phyloP scores from a whole-genome alignment of 768 basidiomycete species.

The Leccinum disarticulatum region DNA sequence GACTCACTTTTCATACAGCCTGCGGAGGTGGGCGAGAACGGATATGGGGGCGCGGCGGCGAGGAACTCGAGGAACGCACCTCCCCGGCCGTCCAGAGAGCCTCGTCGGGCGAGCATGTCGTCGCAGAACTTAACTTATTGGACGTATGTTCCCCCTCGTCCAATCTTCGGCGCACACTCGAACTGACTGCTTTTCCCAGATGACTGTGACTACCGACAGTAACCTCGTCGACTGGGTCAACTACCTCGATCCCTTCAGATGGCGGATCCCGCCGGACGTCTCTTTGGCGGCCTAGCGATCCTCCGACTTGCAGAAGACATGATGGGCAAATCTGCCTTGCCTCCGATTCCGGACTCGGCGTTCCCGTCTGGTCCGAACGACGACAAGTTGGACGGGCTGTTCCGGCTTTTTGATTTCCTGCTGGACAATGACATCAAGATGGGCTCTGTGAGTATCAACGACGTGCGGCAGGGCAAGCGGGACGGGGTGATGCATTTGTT shows the following conservation, averaged over 20 bases:
- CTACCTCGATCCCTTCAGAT: slow-evolving; percentile 66
- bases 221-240: slow-evolving; percentile 90
- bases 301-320: slow-evolving; percentile 85
- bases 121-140: slow-evolving; percentile 25
- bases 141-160: slow-evolving; percentile 9
- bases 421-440: slow-evolving; percentile 91
- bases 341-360: slow-evolving; percentile 74
- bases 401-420: slow-evolving; percentile 88
- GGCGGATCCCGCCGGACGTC: slow-evolving; percentile 39
- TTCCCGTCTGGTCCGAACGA: slow-evolving; percentile 70
- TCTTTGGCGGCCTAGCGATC: slow-evolving; percentile 72
- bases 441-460: slow-evolving; percentile 91
- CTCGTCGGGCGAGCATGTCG: slow-evolving; percentile 43
- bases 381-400: slow-evolving; percentile 84
- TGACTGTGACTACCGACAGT: slow-evolving; percentile 42
- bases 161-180: slow-evolving; percentile 3
- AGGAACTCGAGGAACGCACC: slow-evolving; percentile 38
- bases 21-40: slow-evolving; percentile 17
- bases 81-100: slow-evolving; percentile 68
- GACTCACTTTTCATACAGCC: slow-evolving; percentile 58
- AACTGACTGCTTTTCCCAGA: background rate
- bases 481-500: slow-evolving; percentile 82
- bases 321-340: slow-evolving; percentile 61
- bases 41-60: slow-evolving; percentile 14
- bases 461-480: slow-evolving; percentile 78